Evolutionary conservation across 768 basidiomycete species (phyloP), one percentile per base, ranked within the genome.

Genomic region (Psilocybe subaeruginosa): DNA sequence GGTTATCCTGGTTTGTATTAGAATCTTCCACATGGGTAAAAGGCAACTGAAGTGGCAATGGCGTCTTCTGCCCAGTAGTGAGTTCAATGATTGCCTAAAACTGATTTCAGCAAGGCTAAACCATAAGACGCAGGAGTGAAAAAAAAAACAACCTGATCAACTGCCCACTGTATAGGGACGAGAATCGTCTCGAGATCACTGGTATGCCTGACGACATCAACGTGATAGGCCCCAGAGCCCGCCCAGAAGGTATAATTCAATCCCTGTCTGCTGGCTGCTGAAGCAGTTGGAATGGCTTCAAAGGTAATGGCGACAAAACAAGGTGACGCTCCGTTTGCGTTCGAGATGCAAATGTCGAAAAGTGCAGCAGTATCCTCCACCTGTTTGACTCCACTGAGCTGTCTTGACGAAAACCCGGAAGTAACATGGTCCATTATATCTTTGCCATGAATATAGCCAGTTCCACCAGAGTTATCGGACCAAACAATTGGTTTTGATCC

Each of bases 101-200:
- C 9, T 60, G 52, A 12, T 31, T 30, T 43, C 14, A 51, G 52
- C 17, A 61, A 43, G 27, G 45, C 4, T 1, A 1, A n/a, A 30
- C 41, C 3, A 68, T 8, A 73, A 69, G 8, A 39, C 16, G 48
- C 2, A 23, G 31, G 59, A 29, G 30, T 4, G n/a, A 56, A 82
- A 23, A 23, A 23, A 23, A 62, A n/a, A n/a, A n/a, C n/a, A n/a
- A 87, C 90, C 70, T 84, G 78, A 66, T 93, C 92, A 33, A 93
- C 76, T 11, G 90, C 89, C 82, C 91, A 88, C 66, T 93, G 92
- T 17, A 93, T 64, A 1, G 92, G 92, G 17, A 93, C 68, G 31
- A 91, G 78, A 50, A 87, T 75, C 55, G 75, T 75, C 69, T 92
- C 90, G 57, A 88, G 84, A 72, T 90, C 89, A 61, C 89, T 87